These are phyloP conservation scores for Haplographium delicatum DNA, from an alignment of 495 filamentous ascomycete species.

Conservation along the genomic window DNA sequence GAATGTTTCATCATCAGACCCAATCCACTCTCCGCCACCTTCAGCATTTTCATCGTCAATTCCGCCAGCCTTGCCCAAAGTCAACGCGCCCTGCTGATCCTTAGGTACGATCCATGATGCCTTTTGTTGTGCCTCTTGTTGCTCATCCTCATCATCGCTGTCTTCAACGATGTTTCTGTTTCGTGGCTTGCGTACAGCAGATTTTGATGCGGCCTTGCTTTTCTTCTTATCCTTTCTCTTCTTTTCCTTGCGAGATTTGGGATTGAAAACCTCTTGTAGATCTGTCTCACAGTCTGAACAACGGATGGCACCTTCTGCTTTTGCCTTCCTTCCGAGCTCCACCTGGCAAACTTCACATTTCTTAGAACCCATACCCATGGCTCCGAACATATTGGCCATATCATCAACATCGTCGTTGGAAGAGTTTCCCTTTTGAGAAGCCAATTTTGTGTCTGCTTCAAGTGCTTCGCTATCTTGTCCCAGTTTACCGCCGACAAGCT, in stretches of 20 bases:
- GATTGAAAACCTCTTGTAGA: conserved; percentile 37
- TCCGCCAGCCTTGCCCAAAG: conserved; percentile 73
- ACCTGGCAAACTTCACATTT: conserved; percentile 86
- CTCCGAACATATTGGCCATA: conserved; percentile 79
- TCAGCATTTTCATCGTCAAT: conserved; percentile 82
- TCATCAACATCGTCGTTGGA: conserved; percentile 63
- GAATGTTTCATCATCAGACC: conserved; percentile 56
- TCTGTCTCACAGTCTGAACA: conserved; percentile 72
- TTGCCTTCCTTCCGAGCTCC: conserved; percentile 56
- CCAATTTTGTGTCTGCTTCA: conserved; percentile 48
- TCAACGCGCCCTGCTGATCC: conserved; percentile 46
- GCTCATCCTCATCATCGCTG: conserved; percentile 40
- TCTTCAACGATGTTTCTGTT: conserved; percentile 35
- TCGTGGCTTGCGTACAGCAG: conserved; percentile 22
- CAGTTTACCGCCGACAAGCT: conserved; percentile 76
- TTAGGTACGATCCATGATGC: conserved; percentile 73
- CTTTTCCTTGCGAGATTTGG: conserved; percentile 24
- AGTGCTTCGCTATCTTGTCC: conserved; percentile 84
- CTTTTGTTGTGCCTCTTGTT: conserved; percentile 67
- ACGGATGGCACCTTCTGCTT: conserved; percentile 51
- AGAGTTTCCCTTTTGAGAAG: conserved; percentile 40
- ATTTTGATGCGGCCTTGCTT: conserved; percentile 26
- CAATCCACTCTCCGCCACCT: conserved; percentile 73
- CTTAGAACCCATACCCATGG: conserved; percentile 71
- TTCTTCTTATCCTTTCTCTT: conserved; percentile 29